Base-by-base conservation (phyloP, 2,329 filamentous ascomycete species). In the Aspergillus awamori region DNA sequence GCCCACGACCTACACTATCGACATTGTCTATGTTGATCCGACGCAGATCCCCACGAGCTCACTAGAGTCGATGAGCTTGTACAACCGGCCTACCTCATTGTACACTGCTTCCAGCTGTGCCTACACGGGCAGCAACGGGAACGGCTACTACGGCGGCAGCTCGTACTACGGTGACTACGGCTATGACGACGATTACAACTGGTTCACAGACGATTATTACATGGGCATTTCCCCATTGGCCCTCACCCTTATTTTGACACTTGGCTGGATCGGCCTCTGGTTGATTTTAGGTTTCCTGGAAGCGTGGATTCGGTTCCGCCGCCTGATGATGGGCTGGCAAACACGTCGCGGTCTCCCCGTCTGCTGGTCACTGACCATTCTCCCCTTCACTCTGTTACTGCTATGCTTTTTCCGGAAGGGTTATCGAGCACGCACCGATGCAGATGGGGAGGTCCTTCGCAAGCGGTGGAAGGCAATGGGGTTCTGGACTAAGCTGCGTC, bases 261-360 rank as follows among this genome's bases (percentile, higher is more conserved):
- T 74, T 0, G 70, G 70, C 45, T 74, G 71, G 72, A 62, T 72
- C 11, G 69, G 65, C 8, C 36, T 74, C 0, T 64, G 64, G 30
- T 63, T 74, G 53, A 62, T 74, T 28, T 49, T 65, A 3, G 72
- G 72, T 26, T 66, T 74, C 41, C 58, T 74, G 26, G 72, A 74
- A 53, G 68, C 65, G 43, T 74, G 70, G 60, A 53, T 74, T 5
- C 70, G 71, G 17, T 74, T 74, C 62, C 70, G 71, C 51, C 70
- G 72, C 4, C 63, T 74, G 22, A 73, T 73, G 71, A 72, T 66
- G 3, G 72, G 72, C 53, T 74, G 72, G 72, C 72, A 73, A 49
- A 70, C 72, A 3, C 67, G 72, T 1, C 72, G 72, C n/a, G 72
- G 72, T 2, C 43, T 74, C 2, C 72, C 72, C 1, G 58, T 73